Evolutionary conservation across 345 rosid species (phyloP), one percentile per base, ranked within the genome.

Genomic region (Sonneratia alba): DNA sequence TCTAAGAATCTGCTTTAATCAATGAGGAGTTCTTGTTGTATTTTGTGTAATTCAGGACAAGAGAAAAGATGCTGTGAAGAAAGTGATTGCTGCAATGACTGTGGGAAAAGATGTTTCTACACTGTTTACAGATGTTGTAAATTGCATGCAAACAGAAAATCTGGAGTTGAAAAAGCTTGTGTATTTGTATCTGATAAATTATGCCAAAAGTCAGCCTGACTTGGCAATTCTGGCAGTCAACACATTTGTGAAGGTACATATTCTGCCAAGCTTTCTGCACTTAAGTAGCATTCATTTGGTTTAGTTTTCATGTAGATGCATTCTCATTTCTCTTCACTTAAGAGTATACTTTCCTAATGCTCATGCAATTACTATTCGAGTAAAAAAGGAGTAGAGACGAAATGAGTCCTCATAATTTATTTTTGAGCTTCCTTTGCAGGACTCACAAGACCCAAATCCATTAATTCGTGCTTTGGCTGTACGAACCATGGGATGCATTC

Each of bases 1-100:
- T n/a, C 14, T 24, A 45, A 40, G 36, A 7, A 11, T 22, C 45
- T 32, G 7, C 13, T n/a, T 48, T 27, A 22, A 68, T 47, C 27
- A 12, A 0, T 22, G 15, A 10, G 36, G 55, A 32, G 70, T 42
- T 43, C 16, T 22, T 68, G 13, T 38, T 67, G 70, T 24, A 19
- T 24, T n/a, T 68, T n/a, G 43, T 16, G 34, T 9, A 38, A 15
- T 77, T 79, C 70, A 96, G 98, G 99, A 96, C 83, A 96, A 92
- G 90, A 88, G 99, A 81, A 96, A 96, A 86, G 99, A 96, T 91
- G 99, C 98, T 22, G 99, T 96, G 74, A 92, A 96, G 82, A 96
- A 96, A 90, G 99, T 96, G 75, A 96, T 96, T 83, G 99, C 98
- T 66, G 99, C 99, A 4, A 96, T 96, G 99, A 96, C 99, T 5